Evolutionary conservation across 345 rosid genomes (phyloP).

Genomic region (Camelina sativa): DNA sequence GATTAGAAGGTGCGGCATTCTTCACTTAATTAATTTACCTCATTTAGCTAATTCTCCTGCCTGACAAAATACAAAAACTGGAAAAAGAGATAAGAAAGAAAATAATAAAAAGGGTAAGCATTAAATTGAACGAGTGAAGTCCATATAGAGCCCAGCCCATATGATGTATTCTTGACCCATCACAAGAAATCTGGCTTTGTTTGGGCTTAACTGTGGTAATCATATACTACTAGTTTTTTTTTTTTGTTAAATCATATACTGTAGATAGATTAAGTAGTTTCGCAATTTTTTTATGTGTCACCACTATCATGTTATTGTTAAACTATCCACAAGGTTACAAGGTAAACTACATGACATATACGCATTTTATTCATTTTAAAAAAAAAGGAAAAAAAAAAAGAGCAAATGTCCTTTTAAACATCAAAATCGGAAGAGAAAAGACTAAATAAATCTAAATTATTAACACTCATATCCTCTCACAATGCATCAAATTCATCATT

Average conservation of each 20-base stretch:
- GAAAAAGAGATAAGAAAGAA: too few relatives aligned
- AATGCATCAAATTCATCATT: neutral
- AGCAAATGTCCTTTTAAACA: neutral
- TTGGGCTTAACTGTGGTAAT: neutral
- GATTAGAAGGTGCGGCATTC: neutral
- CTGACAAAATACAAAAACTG: neutral
- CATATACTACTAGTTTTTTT: neutral
- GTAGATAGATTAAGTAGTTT: neutral
- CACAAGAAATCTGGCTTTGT: neutral
- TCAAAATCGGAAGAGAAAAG: neutral
- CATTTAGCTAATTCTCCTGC: neutral
- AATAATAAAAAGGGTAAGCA: too few relatives aligned
- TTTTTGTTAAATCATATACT: too few relatives aligned
- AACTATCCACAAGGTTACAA: neutral
- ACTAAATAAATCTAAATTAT: neutral
- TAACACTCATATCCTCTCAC: neutral
- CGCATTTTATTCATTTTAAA: neutral
- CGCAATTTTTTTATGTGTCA: neutral
- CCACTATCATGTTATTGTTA: too few relatives aligned
- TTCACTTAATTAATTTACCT: neutral
- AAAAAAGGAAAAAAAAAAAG: neutral
- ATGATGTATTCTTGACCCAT: neutral
- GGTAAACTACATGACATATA: neutral
- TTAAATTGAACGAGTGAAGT: too few relatives aligned
- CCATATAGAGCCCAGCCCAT: neutral